Percentiles rank a stretch among this genome's conserved stretches.
Evolutionary conservation across 1,284 basidiomycete genomes (phyloP).

Genomic region (Sporisorium reilianum): DNA sequence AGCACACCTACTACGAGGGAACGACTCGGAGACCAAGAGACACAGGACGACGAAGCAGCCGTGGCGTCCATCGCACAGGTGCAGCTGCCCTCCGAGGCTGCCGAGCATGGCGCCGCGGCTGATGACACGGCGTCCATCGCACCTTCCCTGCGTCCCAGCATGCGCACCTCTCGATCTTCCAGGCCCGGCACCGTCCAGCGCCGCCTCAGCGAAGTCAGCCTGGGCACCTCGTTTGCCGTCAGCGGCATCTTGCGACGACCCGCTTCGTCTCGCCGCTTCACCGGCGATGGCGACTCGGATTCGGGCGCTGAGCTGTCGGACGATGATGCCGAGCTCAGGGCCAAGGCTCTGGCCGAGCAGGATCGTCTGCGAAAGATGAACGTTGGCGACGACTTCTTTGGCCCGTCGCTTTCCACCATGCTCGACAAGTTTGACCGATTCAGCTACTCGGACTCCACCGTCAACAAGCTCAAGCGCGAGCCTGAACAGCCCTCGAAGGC

Average conservation of each 20-base stretch:
- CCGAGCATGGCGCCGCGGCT: slow-evolving; percentile 2
- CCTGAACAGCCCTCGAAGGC: not conserved
- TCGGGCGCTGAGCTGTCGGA: slow-evolving; percentile 45
- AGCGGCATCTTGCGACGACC: slow-evolving; percentile 50
- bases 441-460: slow-evolving; percentile 41
- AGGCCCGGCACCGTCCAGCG: slow-evolving; percentile 45
- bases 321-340: slow-evolving; percentile 57
- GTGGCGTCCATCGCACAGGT: slow-evolving; percentile 14
- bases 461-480: slow-evolving; percentile 36
- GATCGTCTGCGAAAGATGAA: slow-evolving; percentile 63
- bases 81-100: slow-evolving; percentile 8
- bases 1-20: slow-evolving; percentile 27
- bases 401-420: slow-evolving; percentile 48
- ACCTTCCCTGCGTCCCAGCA: slow-evolving; percentile 26
- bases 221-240: slow-evolving; percentile 58
- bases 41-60: slow-evolving; percentile 17
- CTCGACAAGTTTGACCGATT: slow-evolving; percentile 56
- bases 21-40: slow-evolving; percentile 11
- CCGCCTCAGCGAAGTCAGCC: slow-evolving; percentile 56
- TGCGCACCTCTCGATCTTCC: slow-evolving; percentile 32
- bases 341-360: slow-evolving; percentile 56
- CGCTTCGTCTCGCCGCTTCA: slow-evolving; percentile 12
- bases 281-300: slow-evolving; percentile 51
- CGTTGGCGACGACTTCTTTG: slow-evolving; percentile 66
- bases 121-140: slow-evolving; percentile 32